Base-by-base conservation (phyloP, 2,329 filamentous ascomycete genomes). In the Penicillium olsonii region DNA sequence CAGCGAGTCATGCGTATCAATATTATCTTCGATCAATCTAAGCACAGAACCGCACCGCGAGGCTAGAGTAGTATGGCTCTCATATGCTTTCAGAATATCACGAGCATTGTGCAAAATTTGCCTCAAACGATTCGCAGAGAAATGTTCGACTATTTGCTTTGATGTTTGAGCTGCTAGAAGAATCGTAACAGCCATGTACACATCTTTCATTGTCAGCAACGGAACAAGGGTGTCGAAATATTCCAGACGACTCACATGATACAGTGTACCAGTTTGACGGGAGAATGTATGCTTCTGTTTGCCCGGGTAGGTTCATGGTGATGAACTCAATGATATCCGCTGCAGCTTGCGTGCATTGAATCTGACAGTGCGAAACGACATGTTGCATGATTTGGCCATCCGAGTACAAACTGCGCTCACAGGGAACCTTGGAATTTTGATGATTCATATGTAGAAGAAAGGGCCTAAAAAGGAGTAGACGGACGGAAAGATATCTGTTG, bases 111-210 rank as follows among this genome's bases (percentile, higher is more conserved):
- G 24, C 9, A 48, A 11, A 42, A 48, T 22, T 15, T 4, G 11
- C 10, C 31, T 14, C 31, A 48, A 24, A 14, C 45, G 45, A 42
- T 24, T n/a, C 6, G 31, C 22, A 18, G 52, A 48, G n/a, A 52
- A 54, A 18, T 51, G 42, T 11, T 44, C 44, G 2, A 48, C 44
- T n/a, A 52, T 45, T 12, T 45, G 37, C 29, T 48, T 26, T 1
- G 44, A 54, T 1, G 29, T 37, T 19, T 52, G 41, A 11, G 48
- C 52, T 20, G 52, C 52, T 10, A 54, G 52, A 12, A 54, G 4
- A 37, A 45, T 52, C 2, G 52, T 54, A 8, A 48, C 44, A 2
- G 52, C 52, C 52, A 54, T 54, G 8, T 54, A 54, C 17, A 54
- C 41, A 31, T 54, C 52, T 54, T 18, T 1, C 4, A n/a, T 2